Evolutionary conservation across 2,329 filamentous ascomycete genomes (phyloP).

Genomic region (Fusarium sp.): DNA sequence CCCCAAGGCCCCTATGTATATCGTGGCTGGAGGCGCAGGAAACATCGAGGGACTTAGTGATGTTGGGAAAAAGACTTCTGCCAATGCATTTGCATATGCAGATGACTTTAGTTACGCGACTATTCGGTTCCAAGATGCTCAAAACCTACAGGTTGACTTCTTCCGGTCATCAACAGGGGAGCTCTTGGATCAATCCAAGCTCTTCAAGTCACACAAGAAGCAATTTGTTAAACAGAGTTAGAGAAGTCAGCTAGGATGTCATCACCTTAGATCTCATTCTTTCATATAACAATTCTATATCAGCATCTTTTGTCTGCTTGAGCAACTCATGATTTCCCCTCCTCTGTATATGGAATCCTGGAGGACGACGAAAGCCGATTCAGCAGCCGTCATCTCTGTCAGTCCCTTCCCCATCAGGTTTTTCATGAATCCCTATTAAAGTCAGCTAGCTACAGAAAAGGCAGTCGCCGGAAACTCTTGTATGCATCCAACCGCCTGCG

Average conservation of each 20-base stretch:
- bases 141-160: conserved; percentile 16
- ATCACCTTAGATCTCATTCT: background rate
- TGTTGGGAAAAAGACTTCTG: background rate
- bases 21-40: conserved; percentile 21
- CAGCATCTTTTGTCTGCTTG: no score
- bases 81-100: conserved; percentile 24
- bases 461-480: no score
- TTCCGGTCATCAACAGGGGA: conserved; percentile 10
- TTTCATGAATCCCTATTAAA: no score
- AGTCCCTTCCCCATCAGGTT: no score
- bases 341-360: no score
- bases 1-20: conserved; percentile 26
- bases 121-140: conserved; percentile 13
- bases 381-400: no score
- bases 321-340: no score
- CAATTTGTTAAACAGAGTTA: conserved; percentile 8
- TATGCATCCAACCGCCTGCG: no score
- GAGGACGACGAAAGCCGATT: no score
- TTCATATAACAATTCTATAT: no score
- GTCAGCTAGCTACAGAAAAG: no score
- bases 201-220: conserved; percentile 18
- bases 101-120: conserved; percentile 31
- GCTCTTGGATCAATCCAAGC: conserved; percentile 7
- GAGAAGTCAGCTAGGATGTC: accelerated
- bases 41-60: conserved; percentile 23